phyloP scores from a whole-genome alignment of 2,329 filamentous ascomycete genomes.

The Monosporascus sp. region DNA sequence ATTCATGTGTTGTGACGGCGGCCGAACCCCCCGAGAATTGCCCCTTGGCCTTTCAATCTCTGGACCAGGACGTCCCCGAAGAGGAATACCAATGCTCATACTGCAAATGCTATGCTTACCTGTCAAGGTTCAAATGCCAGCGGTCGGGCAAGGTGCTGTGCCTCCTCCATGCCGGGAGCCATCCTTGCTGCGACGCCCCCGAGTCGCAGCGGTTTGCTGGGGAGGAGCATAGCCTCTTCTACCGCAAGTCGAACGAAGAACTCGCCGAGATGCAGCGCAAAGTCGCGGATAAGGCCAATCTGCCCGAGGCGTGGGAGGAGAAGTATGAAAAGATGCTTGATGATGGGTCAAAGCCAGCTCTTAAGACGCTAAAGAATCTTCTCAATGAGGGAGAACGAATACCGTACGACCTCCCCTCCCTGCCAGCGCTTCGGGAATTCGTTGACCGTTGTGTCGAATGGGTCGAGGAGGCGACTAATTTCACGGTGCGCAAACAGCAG shows the following conservation, averaged over 20 bases:
- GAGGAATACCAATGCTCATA: constrained; percentile 89
- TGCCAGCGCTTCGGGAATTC: constrained; percentile 78
- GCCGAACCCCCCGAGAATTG: constrained; percentile 47
- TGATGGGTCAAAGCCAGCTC: constrained; percentile 75
- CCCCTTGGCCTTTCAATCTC: constrained; percentile 56
- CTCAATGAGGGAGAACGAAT: constrained; percentile 95
- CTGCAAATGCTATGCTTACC: constrained; percentile 88
- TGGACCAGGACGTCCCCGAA: constrained; percentile 74
- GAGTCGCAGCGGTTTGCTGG: constrained; percentile 64
- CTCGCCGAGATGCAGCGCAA: constrained; percentile 65
- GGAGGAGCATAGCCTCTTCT: constrained; percentile 67
- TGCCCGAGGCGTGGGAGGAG: constrained; percentile 84
- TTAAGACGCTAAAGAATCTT: constrained; percentile 79
- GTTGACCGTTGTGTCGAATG: constrained; percentile 96
- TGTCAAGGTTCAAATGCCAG: constrained; percentile 84
- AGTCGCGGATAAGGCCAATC: constrained; percentile 77
- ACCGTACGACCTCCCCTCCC: constrained; percentile 78
- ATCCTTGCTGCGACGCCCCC: constrained; percentile 71
- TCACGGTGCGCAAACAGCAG: constrained; percentile 95
- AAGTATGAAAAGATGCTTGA: constrained; percentile 83
- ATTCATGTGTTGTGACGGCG: constrained; percentile 48
- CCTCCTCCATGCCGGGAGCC: constrained; percentile 71
- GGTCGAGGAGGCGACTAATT: constrained; percentile 94
- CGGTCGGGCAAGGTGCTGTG: constrained; percentile 79
- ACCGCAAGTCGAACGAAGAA: constrained; percentile 69